Base-by-base conservation (phyloP, 805 yeast species). In the Yarrowia sp. region DNA sequence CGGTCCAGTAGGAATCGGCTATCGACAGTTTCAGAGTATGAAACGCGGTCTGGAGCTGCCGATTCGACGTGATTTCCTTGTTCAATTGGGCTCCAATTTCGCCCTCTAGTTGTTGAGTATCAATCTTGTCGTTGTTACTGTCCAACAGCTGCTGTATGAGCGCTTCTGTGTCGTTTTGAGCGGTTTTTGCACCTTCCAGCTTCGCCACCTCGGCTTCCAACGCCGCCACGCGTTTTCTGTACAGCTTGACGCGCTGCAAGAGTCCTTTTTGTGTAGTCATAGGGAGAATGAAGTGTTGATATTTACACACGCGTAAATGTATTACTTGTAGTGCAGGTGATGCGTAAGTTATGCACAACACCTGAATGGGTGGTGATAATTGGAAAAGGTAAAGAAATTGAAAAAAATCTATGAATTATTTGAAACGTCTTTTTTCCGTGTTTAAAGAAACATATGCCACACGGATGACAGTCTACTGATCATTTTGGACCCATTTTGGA, bases 51-150 rank as follows among this genome's bases (percentile, higher is more conserved):
- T 58, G 50, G 2, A 58, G 42, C 9, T 30, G 17, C 3, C 38
- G 50, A 30, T 43, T 58, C 33, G 64, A 61, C 15, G 44, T 46
- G 55, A 61, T 46, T 46, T 61, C 66, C 24, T 46, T 61, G 44
- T 24, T 44, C 24, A 61, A 24, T 13, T 46, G 66, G 0, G 49
- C 43, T 15, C 38, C 55, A 12, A 61, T 20, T 9, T 58, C 24
- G 1, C 50, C 50, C 12, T 58, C 64, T 19, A 58, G 19, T 6
- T 43, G 64, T 9, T 47, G 43, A 19, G 66, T 46, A 8, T 61
- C 55, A 8, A 61, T 61, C 9, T 34, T 44, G 6, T 38, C 39
- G n/a, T 47, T 46, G 46, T 47, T 61, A 36, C 55, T 61, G 36
- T 15, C 13, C 12, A 61, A 38, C 13, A 61, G 43, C n/a, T 36